Base-by-base conservation (phyloP, 148 eudicot species). In the Silene conica region DNA sequence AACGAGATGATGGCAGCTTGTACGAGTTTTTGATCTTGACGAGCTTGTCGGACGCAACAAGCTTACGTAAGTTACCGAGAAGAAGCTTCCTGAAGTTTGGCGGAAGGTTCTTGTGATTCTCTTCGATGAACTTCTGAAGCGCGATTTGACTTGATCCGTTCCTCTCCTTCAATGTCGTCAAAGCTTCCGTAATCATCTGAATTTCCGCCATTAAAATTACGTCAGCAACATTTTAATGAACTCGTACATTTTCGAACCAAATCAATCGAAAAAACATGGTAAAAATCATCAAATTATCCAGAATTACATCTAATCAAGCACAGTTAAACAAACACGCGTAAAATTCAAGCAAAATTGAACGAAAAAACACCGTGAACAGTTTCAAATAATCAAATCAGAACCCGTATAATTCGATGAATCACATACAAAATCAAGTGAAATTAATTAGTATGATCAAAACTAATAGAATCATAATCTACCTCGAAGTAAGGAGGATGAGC, bases 61-160 rank as follows among this genome's bases (percentile, higher is more conserved):
- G 64, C 63, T 85, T 87, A 69, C 63, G 80, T 77, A 87, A 63
- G 10, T 83, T 83, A 0, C 66, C 67, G 3, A 83, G 28, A 1
- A 90, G 71, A 65, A 87, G 72, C 80, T 87, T 90, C 80, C 80
- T 73, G 80, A 86, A 90, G 67, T 83, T 90, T 3, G 82, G 0
- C 0, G 95, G 89, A 56, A 90, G 70, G 16, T 77, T 43, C 79
- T 84, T 86, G 6, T 90, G 82, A 75, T 90, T 90, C 63, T 87
- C 91, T 50, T 87, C 91, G 18, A 83, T 68, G 75, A 81, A 90
- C 64, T 87, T 90, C 52, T 74, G 76, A 15, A 90, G 83, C 55
- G 95, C 95, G 25, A 83, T 71, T 54, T 86, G 91, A 56, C 91
- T 90, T 22, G 95, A 90, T 8, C 95, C 95, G 19, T 34, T 87